These are phyloP conservation scores for Nadsonia commutata DNA, from an alignment of 1,139 yeast genomes.

Conservation along the genomic window DNA sequence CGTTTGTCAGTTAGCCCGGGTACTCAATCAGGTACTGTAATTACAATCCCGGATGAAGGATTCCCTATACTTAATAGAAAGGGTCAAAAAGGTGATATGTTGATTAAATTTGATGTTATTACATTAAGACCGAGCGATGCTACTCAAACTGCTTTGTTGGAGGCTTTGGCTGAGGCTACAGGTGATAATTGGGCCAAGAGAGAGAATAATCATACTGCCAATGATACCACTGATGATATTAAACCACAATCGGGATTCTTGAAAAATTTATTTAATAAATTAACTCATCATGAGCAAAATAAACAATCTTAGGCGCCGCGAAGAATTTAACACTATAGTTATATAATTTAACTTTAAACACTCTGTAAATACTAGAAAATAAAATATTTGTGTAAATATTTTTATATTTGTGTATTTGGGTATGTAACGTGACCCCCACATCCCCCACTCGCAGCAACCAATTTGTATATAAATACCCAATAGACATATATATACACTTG, in stretches of 20 bases:
- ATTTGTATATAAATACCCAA: too few species aligned
- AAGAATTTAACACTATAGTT: too few species aligned
- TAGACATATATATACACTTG: too few species aligned
- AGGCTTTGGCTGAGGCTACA: conserved; percentile 84
- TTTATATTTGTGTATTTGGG: too few species aligned
- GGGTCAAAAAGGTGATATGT: conserved; percentile 47
- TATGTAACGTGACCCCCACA: too few species aligned
- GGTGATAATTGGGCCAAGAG: conserved; percentile 69
- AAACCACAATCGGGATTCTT: conserved; percentile 13
- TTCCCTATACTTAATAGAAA: conserved; percentile 57
- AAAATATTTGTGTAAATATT: too few species aligned
- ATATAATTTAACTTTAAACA: too few species aligned
- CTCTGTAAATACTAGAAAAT: too few species aligned
- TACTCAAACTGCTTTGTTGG: conserved; percentile 83
- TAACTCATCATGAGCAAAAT: conserved; percentile 15
- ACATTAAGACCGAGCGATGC: conserved; percentile 65
- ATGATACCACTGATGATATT: conserved; percentile 5
- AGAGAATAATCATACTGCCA: conserved; percentile 31
- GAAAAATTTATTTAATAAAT: conserved; percentile 17
- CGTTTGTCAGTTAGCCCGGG: conserved; percentile 79
- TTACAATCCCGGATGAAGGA: conserved; percentile 78
- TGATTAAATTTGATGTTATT: conserved; percentile 57
- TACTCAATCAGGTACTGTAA: conserved; percentile 60
- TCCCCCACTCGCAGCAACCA: too few species aligned
- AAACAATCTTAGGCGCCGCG: too few species aligned